Conservation (phyloP, 129 eudicot genomes). For the Centella asiatica region DNA sequence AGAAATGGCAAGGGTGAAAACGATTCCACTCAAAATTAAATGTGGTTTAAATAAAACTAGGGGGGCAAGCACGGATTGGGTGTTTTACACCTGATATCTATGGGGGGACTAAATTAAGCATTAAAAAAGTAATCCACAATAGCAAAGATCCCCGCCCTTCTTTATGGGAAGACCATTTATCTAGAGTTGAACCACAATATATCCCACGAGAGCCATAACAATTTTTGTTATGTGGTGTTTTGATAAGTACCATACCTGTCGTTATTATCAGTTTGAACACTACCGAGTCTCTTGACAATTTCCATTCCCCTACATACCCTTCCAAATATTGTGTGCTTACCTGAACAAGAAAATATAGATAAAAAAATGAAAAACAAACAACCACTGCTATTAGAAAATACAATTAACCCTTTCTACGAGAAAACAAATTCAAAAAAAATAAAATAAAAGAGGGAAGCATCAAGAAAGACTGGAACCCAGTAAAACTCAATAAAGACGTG, state of each 20-base stretch:
- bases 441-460: too few species aligned
- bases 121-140: neutral
- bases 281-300: slow-evolving; percentile 90
- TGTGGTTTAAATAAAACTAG: neutral
- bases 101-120: neutral
- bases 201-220: neutral
- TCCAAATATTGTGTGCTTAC: slow-evolving; percentile 99
- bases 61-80: too few species aligned
- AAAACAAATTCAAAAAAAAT: too few species aligned
- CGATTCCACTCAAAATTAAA: neutral
- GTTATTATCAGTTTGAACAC: slow-evolving; percentile 89
- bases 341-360: slow-evolving; percentile 22
- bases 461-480: too few species aligned
- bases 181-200: neutral
- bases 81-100: neutral
- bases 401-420: too few species aligned
- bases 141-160: neutral
- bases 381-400: neutral
- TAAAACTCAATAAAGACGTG: too few species aligned
- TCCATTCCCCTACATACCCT: slow-evolving; percentile 97
- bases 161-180: neutral
- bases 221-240: neutral
- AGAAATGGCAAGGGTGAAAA: neutral
- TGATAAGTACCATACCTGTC: slow-evolving; percentile 49
- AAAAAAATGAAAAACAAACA: neutral